Conservation (phyloP, 2,329 filamentous ascomycete genomes). For the Exophiala dermatitidis region DNA sequence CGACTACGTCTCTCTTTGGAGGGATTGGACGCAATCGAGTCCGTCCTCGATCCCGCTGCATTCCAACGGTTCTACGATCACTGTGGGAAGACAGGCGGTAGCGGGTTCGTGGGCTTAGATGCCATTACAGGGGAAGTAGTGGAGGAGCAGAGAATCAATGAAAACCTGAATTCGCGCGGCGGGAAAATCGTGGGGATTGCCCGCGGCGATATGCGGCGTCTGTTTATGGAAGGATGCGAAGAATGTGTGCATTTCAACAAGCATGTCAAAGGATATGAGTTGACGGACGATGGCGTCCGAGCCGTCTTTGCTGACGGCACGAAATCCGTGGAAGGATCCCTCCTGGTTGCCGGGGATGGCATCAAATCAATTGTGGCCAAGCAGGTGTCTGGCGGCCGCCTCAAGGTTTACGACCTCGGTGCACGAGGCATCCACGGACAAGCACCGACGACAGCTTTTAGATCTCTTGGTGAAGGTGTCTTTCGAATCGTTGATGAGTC, state of each 20-base stretch:
- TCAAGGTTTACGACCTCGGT: slow-evolving; percentile 59
- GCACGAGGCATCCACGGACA: slow-evolving; percentile 60
- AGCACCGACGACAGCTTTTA: slow-evolving; percentile 56
- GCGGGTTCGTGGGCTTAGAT: slow-evolving; percentile 46
- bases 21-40: slow-evolving; percentile 45
- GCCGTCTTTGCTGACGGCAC: slow-evolving; percentile 55
- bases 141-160: slow-evolving; percentile 28
- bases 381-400: slow-evolving; percentile 50
- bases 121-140: slow-evolving; percentile 48
- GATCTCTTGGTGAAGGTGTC: slow-evolving; percentile 56
- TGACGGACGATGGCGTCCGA: slow-evolving; percentile 47
- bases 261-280: slow-evolving; percentile 53
- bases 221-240: slow-evolving; percentile 54
- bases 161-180: slow-evolving; percentile 44
- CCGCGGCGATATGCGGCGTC: slow-evolving; percentile 54
- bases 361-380: slow-evolving; percentile 54
- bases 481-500: slow-evolving; percentile 48
- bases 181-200: slow-evolving; percentile 57
- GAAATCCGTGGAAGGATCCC: slow-evolving; percentile 50
- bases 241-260: slow-evolving; percentile 49
- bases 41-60: slow-evolving; percentile 39
- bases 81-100: slow-evolving; percentile 44
- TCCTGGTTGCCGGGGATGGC: slow-evolving; percentile 58
- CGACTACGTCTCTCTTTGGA: slow-evolving; percentile 31
- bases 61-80: slow-evolving; percentile 31